Percentiles rank a stretch among this genome's conserved stretches.
Evolutionary conservation across 495 filamentous ascomycete genomes (phyloP).

Genomic region (Neurospora sp.): DNA sequence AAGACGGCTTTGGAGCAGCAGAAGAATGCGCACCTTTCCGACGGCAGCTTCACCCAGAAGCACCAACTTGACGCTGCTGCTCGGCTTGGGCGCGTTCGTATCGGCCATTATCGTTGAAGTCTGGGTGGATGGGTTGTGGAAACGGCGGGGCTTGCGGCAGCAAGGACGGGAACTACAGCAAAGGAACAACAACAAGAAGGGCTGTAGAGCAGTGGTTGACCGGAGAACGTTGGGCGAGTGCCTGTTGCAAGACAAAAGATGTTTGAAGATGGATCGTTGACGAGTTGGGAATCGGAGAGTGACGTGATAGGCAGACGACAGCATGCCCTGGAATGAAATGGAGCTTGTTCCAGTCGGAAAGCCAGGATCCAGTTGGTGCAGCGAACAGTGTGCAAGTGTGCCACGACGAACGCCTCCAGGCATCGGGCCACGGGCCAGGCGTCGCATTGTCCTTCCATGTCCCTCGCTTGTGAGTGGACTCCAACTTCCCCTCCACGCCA

Average conservation of each 20-base stretch:
- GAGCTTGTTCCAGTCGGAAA: not conserved
- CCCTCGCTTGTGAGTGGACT: not conserved
- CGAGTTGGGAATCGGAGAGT: constrained; percentile 3
- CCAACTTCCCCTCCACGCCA: not conserved
- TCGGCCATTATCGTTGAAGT: constrained; percentile 34
- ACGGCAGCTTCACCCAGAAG: constrained; percentile 94
- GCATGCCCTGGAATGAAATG: not conserved
- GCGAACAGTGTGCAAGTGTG: constrained; percentile 1
- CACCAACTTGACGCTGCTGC: constrained; percentile 98
- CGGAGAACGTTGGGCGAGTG: not conserved
- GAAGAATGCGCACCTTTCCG: constrained; percentile 64
- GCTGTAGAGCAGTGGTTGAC: not conserved
- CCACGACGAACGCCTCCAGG: constrained; percentile 4
- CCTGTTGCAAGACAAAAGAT: not conserved
- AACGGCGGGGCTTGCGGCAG: not conserved
- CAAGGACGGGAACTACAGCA: not conserved
- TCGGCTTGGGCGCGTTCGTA: constrained; percentile 72
- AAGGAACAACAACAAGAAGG: not conserved
- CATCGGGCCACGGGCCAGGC: not conserved
- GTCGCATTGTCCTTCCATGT: constrained; percentile 4
- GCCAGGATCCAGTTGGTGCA: constrained; percentile 9
- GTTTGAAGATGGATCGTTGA: not conserved
- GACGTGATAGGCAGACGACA: constrained; percentile 23
- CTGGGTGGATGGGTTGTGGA: not conserved
- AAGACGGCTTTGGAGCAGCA: not conserved